phyloP scores from a whole-genome alignment of 164 flowering plant species.

The Houttuynia cordata region DNA sequence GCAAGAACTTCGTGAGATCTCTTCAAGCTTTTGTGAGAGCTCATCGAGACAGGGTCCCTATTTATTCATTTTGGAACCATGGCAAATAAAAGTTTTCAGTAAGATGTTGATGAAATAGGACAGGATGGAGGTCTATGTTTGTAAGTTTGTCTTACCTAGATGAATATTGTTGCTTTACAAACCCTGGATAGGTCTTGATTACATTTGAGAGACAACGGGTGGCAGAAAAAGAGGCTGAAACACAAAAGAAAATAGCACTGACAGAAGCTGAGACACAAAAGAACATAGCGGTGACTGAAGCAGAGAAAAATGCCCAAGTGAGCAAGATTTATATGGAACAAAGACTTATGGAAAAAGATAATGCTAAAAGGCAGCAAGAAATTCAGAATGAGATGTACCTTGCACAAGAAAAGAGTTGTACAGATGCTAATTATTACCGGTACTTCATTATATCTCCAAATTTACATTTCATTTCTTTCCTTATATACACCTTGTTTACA shows the following conservation, averaged over 20 bases:
- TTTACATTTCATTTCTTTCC: no score
- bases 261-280: slow-evolving; percentile 6
- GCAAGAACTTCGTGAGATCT: no score
- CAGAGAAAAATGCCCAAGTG: slow-evolving; percentile 77
- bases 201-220: slow-evolving; percentile 85
- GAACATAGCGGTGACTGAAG: slow-evolving; percentile 90
- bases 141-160: no score
- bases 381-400: slow-evolving; percentile 80
- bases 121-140: no score
- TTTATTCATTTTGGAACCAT: no score
- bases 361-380: slow-evolving; percentile 54
- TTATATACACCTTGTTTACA: no score
- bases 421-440: slow-evolving; percentile 79
- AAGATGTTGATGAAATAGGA: no score
- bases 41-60: no score
- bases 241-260: no score
- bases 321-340: slow-evolving; percentile 91
- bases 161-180: no score
- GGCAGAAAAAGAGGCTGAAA: slow-evolving; percentile 90
- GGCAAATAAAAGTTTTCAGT: no score
- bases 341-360: slow-evolving; percentile 79
- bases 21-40: no score
- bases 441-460: slow-evolving; percentile 13
- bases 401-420: slow-evolving; percentile 72
- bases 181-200: slow-evolving; percentile 52